Evolutionary conservation across 306 rosid species (phyloP).

Genomic region (Prunus padus): DNA sequence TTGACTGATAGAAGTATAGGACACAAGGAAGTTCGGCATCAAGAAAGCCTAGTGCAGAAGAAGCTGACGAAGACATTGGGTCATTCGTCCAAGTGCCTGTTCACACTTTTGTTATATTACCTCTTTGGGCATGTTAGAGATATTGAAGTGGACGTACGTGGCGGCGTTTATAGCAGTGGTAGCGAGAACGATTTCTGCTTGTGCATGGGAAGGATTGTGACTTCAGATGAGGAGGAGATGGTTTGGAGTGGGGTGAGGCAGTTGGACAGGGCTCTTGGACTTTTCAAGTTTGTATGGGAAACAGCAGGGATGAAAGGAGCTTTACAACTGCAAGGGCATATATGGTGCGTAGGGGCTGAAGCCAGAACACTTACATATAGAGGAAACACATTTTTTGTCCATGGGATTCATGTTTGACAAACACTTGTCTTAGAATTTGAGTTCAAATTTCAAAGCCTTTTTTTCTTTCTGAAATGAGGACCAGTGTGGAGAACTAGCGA

Average conservation of each 20-base stretch:
- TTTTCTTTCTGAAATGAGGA: neutral
- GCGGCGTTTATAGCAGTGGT: constrained; percentile 53
- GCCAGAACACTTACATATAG: constrained; percentile 54
- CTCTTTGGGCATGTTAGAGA: constrained; percentile 62
- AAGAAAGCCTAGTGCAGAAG: constrained; percentile 67
- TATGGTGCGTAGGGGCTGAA: constrained; percentile 76
- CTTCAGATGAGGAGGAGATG: constrained; percentile 63
- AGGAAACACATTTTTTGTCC: constrained; percentile 59
- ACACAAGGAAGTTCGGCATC: constrained; percentile 65
- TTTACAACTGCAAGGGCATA: constrained; percentile 75
- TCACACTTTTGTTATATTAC: constrained; percentile 72
- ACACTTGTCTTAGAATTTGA: neutral
- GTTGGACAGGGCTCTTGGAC: constrained; percentile 65
- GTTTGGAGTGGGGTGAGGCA: constrained; percentile 78
- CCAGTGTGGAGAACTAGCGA: neutral
- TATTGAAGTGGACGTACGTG: constrained; percentile 69
- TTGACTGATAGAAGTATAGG: constrained; percentile 59
- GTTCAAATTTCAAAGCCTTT: neutral
- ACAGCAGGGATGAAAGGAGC: constrained; percentile 64
- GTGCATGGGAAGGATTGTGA: constrained; percentile 79
- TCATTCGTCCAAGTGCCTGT: constrained; percentile 78
- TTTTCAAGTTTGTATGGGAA: constrained; percentile 86
- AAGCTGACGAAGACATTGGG: constrained; percentile 78
- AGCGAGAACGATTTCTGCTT: constrained; percentile 42
- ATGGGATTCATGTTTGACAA: constrained; percentile 53